Base-by-base conservation (phyloP, 495 filamentous ascomycete genomes). In the Podospora comata region DNA sequence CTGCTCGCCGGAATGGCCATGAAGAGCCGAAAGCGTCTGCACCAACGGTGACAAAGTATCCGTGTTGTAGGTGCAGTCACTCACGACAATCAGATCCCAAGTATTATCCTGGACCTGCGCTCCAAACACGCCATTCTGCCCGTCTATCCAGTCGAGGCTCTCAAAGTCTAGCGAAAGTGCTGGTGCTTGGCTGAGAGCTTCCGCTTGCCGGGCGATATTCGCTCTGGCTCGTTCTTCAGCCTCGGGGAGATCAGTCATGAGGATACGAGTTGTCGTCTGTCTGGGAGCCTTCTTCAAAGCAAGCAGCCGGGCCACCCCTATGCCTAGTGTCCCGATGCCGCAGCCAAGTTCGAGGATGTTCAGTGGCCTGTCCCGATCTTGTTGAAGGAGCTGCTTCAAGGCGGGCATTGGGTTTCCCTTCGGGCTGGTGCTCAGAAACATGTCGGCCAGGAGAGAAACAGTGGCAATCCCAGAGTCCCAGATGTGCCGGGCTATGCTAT, bases 11-110 rank as follows among this genome's bases (percentile, higher is more conserved):
- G 76, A 76, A 11, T 69, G 67, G 2, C 34, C 18, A 65, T 74
- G 76, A 9, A 97, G 74, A 7, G 80, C 80, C 20, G 79, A 76
- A 16, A 99, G 80, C 0, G 91, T 91, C 48, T 81, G 79, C 3
- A 97, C 92, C 44, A 99, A 81, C 11, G 87, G 84, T 18, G 90
- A 90, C 48, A 93, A 80, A 58, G 88, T 92, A 75, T 95, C 92
- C 39, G 87, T 83, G 76, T 98, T 99, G 80, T 99, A 99, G 13
- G 93, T 99, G 81, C 95, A 97, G 74, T 99, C 95, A 19, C 93
- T 92, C 1, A 96, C 83, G 5, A 96, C 76, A 26, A 97, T 82
- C 39, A 98, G 72, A 75, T 96, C 90, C 78, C 89, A 88, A 0
- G 74, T 70, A 27, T 76, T 77, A 2, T 79, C 73, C 28, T 72